A percentile compares a stretch with the other conserved stretches of the same genome.
Evolutionary conservation across 176 grass and related monocot species (phyloP).

Genomic region (Triticum dicoccoides): DNA sequence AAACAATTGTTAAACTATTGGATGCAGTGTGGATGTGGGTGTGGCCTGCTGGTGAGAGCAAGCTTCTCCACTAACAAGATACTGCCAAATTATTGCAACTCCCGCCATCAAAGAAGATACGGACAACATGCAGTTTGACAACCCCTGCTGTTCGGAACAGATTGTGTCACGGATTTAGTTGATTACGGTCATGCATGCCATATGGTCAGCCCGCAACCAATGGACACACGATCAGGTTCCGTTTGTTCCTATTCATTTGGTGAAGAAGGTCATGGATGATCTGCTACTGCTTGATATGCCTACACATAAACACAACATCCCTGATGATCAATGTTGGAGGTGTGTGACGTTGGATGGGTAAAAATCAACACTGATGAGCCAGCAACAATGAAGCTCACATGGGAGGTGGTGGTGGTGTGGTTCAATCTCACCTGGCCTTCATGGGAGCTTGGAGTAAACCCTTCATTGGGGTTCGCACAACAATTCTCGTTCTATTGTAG

Average conservation of each 20-base stretch:
- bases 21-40: too few species aligned
- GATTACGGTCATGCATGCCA: not conserved
- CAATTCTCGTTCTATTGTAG: not conserved
- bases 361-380: not conserved
- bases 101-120: too few species aligned
- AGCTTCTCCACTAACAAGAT: too few species aligned
- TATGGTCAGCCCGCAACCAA: not conserved
- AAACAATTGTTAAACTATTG: too few species aligned
- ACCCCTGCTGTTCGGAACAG: too few species aligned
- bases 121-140: too few species aligned
- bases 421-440: not conserved
- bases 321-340: not conserved
- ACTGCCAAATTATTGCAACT: too few species aligned
- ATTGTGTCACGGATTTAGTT: not conserved
- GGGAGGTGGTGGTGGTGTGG: not conserved
- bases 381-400: not conserved
- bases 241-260: not conserved
- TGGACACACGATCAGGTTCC: not conserved
- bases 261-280: not conserved
- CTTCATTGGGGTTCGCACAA: not conserved
- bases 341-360: not conserved
- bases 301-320: not conserved
- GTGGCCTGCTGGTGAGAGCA: too few species aligned
- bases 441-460: not conserved
- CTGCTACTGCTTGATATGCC: not conserved